Evolutionary conservation across 1,284 basidiomycete species (phyloP).

Genomic region (Trichosporon sp.): DNA sequence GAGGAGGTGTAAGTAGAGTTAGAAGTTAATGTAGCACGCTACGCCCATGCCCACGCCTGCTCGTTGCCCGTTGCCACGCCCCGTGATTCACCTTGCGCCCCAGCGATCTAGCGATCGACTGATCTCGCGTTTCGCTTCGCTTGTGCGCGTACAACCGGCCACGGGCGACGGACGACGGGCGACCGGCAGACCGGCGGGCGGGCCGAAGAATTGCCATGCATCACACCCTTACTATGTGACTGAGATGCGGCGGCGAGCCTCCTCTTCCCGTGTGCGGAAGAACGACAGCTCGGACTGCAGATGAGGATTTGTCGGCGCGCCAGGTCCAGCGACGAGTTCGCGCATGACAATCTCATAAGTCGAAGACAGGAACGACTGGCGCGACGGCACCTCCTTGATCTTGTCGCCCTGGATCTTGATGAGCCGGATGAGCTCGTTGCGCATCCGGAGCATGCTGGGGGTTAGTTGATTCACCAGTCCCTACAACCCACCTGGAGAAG

Average conservation of each 20-base stretch:
- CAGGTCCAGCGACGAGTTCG: conserved; percentile 57
- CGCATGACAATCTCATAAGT: conserved; percentile 72
- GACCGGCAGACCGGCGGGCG: not conserved
- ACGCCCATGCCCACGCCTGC: no score
- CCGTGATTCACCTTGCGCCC: no score
- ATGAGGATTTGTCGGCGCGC: conserved; percentile 54
- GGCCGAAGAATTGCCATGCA: not conserved
- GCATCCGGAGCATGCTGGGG: conserved; percentile 69
- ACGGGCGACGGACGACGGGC: no score
- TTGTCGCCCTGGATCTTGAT: conserved; percentile 66
- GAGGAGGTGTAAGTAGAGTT: conserved; percentile 24
- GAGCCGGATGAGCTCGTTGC: conserved; percentile 76
- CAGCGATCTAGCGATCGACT: no score
- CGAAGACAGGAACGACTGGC: conserved; percentile 63
- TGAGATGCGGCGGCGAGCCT: conserved; percentile 51
- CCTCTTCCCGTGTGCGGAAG: conserved; percentile 58
- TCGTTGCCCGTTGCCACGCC: no score
- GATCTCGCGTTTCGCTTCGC: no score
- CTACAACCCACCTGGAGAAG: conserved; percentile 66
- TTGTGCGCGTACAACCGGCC: no score
- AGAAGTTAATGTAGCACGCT: not conserved
- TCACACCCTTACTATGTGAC: not conserved
- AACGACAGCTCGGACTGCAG: conserved; percentile 58
- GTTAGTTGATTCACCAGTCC: not conserved
- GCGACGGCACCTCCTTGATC: conserved; percentile 54